Evolutionary conservation across 306 rosid genomes (phyloP).

Genomic region (Ochetophila trinervis): DNA sequence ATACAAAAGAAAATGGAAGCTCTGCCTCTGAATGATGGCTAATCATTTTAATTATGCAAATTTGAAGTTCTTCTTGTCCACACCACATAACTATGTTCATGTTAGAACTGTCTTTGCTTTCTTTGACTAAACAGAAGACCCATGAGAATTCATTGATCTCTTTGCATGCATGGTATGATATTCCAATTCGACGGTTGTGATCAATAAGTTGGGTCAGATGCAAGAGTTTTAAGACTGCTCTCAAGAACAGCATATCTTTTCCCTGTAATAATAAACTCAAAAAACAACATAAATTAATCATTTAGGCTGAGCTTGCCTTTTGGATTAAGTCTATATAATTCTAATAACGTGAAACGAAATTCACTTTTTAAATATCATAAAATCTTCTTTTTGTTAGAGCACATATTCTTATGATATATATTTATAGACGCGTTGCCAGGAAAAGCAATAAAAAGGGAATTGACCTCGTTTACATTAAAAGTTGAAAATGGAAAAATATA

Average conservation of each 20-base stretch:
- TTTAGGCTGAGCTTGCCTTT: conserved; percentile 1
- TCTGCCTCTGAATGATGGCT: not conserved
- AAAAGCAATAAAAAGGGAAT: too few species aligned
- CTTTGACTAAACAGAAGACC: too few species aligned
- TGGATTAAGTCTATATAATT: not conserved
- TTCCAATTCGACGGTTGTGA: not conserved
- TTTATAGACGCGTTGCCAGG: too few species aligned
- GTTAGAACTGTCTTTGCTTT: not conserved
- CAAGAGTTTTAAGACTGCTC: not conserved
- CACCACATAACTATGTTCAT: not conserved
- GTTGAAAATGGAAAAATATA: not conserved
- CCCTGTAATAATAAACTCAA: not conserved
- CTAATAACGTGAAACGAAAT: not conserved
- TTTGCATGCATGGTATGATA: not conserved
- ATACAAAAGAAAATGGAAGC: conserved; percentile 4
- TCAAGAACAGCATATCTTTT: not conserved
- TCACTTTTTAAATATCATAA: not conserved
- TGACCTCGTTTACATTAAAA: too few species aligned
- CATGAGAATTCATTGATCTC: too few species aligned
- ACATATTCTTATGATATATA: not conserved
- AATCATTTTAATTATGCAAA: not conserved
- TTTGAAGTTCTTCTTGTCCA: not conserved
- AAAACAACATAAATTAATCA: not conserved
- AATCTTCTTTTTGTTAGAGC: not conserved
- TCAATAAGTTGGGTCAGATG: not conserved